Evolutionary conservation across 257 asterid genomes (phyloP).

Genomic region (Nicotiana sylvestris): DNA sequence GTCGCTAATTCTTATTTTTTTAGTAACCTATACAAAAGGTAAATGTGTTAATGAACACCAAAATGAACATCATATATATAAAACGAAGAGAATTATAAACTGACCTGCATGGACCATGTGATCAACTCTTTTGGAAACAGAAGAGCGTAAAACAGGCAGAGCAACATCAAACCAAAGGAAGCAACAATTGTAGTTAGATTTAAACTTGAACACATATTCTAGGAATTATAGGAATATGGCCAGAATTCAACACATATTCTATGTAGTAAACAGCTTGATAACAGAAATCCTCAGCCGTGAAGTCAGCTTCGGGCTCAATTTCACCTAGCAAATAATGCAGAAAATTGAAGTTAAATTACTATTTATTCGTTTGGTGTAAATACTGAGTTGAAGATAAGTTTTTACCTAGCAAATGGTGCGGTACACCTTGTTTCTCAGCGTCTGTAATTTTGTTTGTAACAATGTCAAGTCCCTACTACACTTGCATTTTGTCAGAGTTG

Average conservation of each 20-base stretch:
- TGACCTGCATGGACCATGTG: slow-evolving; percentile 16
- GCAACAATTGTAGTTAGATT: slow-evolving; percentile 5
- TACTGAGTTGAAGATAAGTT: not conserved
- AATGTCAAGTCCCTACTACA: slow-evolving; percentile 22
- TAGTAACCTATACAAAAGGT: too few species aligned
- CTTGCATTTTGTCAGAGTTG: slow-evolving; percentile 31
- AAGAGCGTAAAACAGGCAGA: slow-evolving; percentile 7
- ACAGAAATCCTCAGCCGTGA: slow-evolving; percentile 9
- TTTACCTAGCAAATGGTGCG: slow-evolving; percentile 23
- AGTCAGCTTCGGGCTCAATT: slow-evolving; percentile 14
- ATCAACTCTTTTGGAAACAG: slow-evolving; percentile 22
- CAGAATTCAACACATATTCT: not conserved
- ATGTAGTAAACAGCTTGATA: not conserved
- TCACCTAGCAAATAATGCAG: not conserved
- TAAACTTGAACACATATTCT: not conserved
- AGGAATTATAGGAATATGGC: slow-evolving; percentile 18
- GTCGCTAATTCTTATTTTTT: too few species aligned
- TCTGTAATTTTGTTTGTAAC: slow-evolving; percentile 14
- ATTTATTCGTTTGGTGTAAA: not conserved
- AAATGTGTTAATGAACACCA: too few species aligned
- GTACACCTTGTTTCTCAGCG: slow-evolving; percentile 11
- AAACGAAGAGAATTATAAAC: not conserved
- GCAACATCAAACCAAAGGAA: slow-evolving; percentile 25
- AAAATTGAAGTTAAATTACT: not conserved
- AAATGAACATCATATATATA: too few species aligned